Evolutionary conservation across 75 land plant genomes (phyloP), one percentile per base, ranked within the genome.

Genomic region (Isoetes taiwanensis): DNA sequence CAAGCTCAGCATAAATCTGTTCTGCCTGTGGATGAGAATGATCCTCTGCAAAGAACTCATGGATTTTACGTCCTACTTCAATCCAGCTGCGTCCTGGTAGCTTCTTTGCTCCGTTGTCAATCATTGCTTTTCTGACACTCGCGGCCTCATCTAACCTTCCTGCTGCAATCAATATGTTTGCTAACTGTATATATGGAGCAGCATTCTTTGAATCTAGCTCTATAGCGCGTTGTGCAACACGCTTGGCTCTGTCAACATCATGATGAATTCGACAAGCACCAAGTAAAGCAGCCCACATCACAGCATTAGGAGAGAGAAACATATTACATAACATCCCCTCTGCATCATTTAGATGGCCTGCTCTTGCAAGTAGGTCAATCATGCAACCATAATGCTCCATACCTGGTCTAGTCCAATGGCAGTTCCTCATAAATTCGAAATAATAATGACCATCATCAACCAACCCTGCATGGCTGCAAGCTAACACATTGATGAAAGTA

Each of bases 371-470:
- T 16, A 46, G 50, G 25, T 46, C 50, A 5, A 46, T 23, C 50
- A 46, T 23, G 50, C 50, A 46, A 6, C 16, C 50, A n/a, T 46
- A 46, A n/a, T 46, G 50, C 50, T 46, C 50, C 25, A 46, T 46
- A 19, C 8, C 50, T 23, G 50, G 50, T 5, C 16, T 46, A 8
- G 25, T 5, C 50, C 50, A 19, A 23, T 46, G 50, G 16, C 23
- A 19, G 12, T 19, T 46, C 12, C 50, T 23, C 50, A 46, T 46
- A 19, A 19, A 19, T n/a, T 6, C 6, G 50, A 46, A 46, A 4
- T 6, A 6, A 8, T 4, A 3, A 19, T 4, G 25, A 8, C 50
- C 50, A 23, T 6, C 12, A 46, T 46, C 4, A n/a, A 5, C 12
- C 5, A n/a, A 19, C 8, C 50, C 50, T 23, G 19, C 5, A 23